Evolutionary conservation across 805 yeast species (phyloP), one percentile per base, ranked within the genome.

Genomic region (Gaillardinia entomophila): DNA sequence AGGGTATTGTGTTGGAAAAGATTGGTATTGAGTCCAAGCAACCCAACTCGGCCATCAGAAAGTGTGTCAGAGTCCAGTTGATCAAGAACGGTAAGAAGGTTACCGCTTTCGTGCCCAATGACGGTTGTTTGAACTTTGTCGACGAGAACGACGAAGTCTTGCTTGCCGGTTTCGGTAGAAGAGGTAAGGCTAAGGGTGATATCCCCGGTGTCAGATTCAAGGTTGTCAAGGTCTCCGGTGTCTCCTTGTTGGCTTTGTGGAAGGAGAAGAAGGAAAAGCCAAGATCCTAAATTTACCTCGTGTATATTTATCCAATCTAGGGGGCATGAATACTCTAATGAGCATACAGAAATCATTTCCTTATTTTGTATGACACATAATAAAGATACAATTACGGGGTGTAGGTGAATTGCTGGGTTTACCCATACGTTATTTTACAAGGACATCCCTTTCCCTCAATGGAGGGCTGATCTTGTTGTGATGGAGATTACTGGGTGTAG

Each of bases 161-260:
- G 64, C 80, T 92, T 61, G 97, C 99, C 64, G 99, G 99, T 82
- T 92, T 92, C 88, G 99, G 99, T 87, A 88, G 97, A 79, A 92
- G 96, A 82, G 98, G 98, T 80, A 92, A 92, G 82, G 98, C 98
- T 73, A 92, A 92, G 95, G 98, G 99, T 82, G 99, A 92, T 89
- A 90, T 92, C 68, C 98, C 98, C 73, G 99, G 99, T 87, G 99
- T 92, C 69, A 92, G 99, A 85, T 92, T 92, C 88, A 92, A 92
- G 86, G 99, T 92, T 70, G 99, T 92, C 71, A 92, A 92, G 82
- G 99, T 92, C 60, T 86, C 98, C 60, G 98, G 98, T 85, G 98
- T 94, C 64, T 92, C 98, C 60, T 82, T 92, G 73, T 81, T 89
- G 70, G 98, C 99, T 71, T 82, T 92, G 74, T 92, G 96, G 97